Evolutionary conservation across 1,284 basidiomycete species (phyloP), one percentile per base, ranked within the genome.

Genomic region (Sanghuangporus baumii): DNA sequence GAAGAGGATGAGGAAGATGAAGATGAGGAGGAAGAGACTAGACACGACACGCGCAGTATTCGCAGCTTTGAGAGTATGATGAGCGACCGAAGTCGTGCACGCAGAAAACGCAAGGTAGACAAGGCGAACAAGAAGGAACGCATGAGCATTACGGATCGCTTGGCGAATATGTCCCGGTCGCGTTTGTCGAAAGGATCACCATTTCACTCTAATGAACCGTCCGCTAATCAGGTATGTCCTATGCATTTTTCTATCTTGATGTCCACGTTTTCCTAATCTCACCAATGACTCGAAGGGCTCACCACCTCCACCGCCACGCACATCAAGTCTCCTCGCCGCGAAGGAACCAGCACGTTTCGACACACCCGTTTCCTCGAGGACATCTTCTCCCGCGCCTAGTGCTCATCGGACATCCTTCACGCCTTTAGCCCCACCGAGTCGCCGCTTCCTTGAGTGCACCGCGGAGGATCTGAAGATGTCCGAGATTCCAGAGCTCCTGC

Each of bases 31-130:
- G 75, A 75, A 26, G 74, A 71, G 23, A 75, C 72, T 9, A 81
- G 71, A 23, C 75, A 79, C 58, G 85, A 89, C 71, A 70, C 82
- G 52, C 80, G 85, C 74, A 91, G 89, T 68, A 91, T 93, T 61
- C 78, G 82, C 67, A 93, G 88, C 71, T 93, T 94, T 69, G 89
- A 89, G 75, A 91, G 84, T 67, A 91, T 92, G 89, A 78, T 91
- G 80, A 86, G 75, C 18, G 43, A 18, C 6, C 75, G 77, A 59
- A 78, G 77, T 62, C 71, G 73, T 63, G 34, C 18, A n/a, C 43
- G 57, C 9, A 70, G 77, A 70, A 67, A 73, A 66, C 26, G 26
- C 26, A 31, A 31, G 26, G 2, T 31, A 31, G 26, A 31, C 26
- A 46, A 46, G 43, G 43, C 16, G 43, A n/a, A 7, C 47, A 68